Conservation (phyloP, 176 grass and related monocot genomes). For the Coix lacrymajobi region DNA sequence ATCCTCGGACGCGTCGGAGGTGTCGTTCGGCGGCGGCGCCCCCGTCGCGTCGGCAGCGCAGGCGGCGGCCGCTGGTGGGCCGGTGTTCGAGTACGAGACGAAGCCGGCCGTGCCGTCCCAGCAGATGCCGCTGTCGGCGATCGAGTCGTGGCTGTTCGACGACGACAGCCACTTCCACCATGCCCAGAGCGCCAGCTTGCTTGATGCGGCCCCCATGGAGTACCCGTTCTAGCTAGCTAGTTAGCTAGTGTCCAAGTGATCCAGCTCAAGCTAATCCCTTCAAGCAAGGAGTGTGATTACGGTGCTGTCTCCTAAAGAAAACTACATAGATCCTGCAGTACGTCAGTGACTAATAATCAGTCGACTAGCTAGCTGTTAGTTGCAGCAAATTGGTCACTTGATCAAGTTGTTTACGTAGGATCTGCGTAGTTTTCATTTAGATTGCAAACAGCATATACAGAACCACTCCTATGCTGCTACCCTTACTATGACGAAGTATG, state of each 20-base stretch:
- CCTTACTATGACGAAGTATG: background rate
- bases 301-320: conserved; percentile 23
- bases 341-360: background rate
- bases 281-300: background rate
- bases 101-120: background rate
- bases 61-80: background rate
- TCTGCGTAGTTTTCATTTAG: conserved; percentile 54
- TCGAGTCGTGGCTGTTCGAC: conserved; percentile 62
- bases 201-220: conserved; percentile 16
- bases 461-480: background rate
- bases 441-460: background rate
- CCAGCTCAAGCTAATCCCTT: conserved; percentile 5
- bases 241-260: background rate
- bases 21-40: conserved; percentile 23
- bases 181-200: background rate
- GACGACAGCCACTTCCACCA: conserved; percentile 34
- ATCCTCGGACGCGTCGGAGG: conserved; percentile 29
- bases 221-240: conserved; percentile 32
- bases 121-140: conserved; percentile 32
- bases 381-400: background rate
- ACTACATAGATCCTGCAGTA: conserved; percentile 39
- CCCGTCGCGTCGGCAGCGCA: background rate
- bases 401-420: conserved; percentile 27
- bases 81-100: conserved; percentile 29
- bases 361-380: background rate